Conservation (phyloP, 805 yeast genomes). For the Jamesozyma lodderae region DNA sequence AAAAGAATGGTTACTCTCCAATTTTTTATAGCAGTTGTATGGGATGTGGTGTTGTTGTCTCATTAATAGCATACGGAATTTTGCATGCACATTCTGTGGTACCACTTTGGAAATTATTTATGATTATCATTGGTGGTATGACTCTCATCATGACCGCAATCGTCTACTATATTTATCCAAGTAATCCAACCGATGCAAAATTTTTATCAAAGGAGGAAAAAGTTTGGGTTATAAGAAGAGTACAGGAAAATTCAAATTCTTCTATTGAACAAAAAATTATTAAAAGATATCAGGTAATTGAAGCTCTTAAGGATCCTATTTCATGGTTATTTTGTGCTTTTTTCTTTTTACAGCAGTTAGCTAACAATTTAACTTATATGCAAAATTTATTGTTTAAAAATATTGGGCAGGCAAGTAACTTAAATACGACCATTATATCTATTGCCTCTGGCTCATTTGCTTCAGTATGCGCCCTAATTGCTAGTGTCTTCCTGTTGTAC, state of each 20-base stretch:
- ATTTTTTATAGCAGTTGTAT: conserved; percentile 44
- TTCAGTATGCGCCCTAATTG: conserved; percentile 33
- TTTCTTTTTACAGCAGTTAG: conserved; percentile 39
- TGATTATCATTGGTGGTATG: conserved; percentile 47
- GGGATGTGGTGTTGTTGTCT: conserved; percentile 44
- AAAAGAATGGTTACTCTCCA: conserved; percentile 45
- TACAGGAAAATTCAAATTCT: conserved; percentile 33
- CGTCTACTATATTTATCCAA: conserved; percentile 40
- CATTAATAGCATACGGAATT: conserved; percentile 39
- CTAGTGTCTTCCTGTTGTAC: conserved; percentile 29
- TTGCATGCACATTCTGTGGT: conserved; percentile 21
- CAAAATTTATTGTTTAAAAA: conserved; percentile 40
- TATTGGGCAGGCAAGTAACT: conserved; percentile 35
- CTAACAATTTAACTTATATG: conserved; percentile 46
- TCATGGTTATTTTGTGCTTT: conserved; percentile 37
- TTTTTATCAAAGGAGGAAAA: conserved; percentile 42
- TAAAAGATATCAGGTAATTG: conserved; percentile 42
- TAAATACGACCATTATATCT: conserved; percentile 43
- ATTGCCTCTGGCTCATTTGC: conserved; percentile 47
- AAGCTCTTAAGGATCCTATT: conserved; percentile 41
- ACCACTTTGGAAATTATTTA: conserved; percentile 45
- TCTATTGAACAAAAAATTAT: conserved; percentile 39
- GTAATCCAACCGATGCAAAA: conserved; percentile 45
- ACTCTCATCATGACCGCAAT: conserved; percentile 35
- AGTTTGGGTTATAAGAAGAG: conserved; percentile 41